Percentiles rank a stretch among this genome's conserved stretches.
Conservation (phyloP, 805 yeast genomes). For the Isabelozyma heimii region DNA sequence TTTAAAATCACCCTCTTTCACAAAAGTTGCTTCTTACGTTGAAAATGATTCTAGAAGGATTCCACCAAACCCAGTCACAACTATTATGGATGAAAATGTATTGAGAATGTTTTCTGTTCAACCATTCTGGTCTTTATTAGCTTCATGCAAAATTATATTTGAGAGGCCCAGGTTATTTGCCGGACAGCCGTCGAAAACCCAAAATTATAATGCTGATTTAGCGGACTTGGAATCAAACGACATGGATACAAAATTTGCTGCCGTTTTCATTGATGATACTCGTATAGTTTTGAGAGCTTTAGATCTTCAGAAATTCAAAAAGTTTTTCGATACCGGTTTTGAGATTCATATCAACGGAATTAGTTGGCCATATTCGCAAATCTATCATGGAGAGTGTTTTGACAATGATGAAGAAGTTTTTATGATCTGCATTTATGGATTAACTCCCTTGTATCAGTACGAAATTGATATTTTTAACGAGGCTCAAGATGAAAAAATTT, state of each 20-base stretch:
- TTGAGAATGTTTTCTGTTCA: constrained; percentile 21
- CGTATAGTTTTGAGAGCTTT: constrained; percentile 25
- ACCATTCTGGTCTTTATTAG: constrained; percentile 43
- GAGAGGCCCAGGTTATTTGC: constrained; percentile 27
- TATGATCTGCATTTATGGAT: constrained; percentile 30
- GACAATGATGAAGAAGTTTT: constrained; percentile 8
- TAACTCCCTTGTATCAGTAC: constrained; percentile 36
- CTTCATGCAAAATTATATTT: constrained; percentile 33
- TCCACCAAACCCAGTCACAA: background rate
- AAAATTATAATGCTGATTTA: constrained; percentile 21
- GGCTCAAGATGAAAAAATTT: constrained; percentile 4
- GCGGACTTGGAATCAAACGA: constrained; percentile 2
- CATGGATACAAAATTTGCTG: constrained; percentile 13
- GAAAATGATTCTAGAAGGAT: background rate
- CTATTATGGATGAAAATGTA: background rate
- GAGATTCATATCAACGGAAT: constrained; percentile 29
- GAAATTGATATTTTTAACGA: constrained; percentile 27
- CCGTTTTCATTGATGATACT: constrained; percentile 27
- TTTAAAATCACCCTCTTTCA: constrained; percentile 2
- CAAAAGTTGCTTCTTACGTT: background rate
- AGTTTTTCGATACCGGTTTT: constrained; percentile 4
- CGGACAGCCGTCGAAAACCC: constrained; percentile 23
- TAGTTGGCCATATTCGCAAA: constrained; percentile 29
- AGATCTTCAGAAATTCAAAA: constrained; percentile 7
- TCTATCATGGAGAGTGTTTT: constrained; percentile 5